Conservation (phyloP, 208 protist genomes). For the Acanthamoeba castellanii region DNA sequence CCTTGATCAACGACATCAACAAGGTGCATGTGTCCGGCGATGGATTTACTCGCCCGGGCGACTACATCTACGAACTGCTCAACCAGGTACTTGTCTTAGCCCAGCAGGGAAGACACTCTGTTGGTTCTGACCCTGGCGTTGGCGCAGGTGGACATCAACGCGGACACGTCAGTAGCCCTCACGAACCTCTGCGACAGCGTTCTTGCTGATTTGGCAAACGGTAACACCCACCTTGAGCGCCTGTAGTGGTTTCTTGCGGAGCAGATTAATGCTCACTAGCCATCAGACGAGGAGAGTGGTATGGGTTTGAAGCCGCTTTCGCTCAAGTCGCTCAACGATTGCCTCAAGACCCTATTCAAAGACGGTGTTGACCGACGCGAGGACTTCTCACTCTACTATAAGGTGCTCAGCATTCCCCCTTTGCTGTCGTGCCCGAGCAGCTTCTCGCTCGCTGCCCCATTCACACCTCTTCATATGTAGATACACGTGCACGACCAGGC, state of each 20-base stretch:
- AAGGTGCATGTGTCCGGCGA: background rate
- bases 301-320: constrained; percentile 21
- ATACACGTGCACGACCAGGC: constrained; percentile 62
- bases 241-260: background rate
- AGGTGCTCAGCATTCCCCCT: background rate
- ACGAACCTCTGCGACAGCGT: background rate
- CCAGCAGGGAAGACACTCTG: background rate
- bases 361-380: constrained; percentile 12
- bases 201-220: constrained; percentile 20
- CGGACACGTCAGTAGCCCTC: background rate
- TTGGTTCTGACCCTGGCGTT: background rate
- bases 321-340: constrained; percentile 45
- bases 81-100: background rate
- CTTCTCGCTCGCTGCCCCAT: background rate
- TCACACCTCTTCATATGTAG: background rate
- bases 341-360: constrained; percentile 61
- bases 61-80: constrained; percentile 67
- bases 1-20: constrained; percentile 38
- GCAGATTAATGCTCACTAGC: background rate
- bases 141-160: constrained; percentile 44
- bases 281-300: constrained; percentile 40
- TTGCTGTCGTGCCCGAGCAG: background rate
- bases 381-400: constrained; percentile 58
- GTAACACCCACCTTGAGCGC: background rate
- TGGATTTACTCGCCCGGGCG: background rate